A percentile compares a stretch with the other conserved stretches of the same genome.
Conservation (phyloP, 805 yeast species). For the Vanderwaltozyma verrucispora region DNA sequence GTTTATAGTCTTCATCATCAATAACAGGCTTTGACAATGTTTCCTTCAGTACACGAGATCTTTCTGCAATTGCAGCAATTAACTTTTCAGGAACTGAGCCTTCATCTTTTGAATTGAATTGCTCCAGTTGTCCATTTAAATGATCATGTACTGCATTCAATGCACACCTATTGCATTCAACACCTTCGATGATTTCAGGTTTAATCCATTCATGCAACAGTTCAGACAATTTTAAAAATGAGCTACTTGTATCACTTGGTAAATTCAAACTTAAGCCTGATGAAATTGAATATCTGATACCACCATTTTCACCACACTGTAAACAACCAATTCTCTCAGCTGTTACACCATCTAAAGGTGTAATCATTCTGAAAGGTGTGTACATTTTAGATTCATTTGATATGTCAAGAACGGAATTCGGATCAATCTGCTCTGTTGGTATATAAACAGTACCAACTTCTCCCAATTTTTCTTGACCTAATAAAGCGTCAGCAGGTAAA, state of each 20-base stretch:
- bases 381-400: conserved; percentile 34
- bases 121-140: conserved; percentile 30
- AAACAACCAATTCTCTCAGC: conserved; percentile 88
- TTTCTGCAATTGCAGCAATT: conserved; percentile 28
- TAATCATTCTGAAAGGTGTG: conserved; percentile 47
- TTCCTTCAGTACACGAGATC: conserved; percentile 38
- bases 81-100: conserved; percentile 23
- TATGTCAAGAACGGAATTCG: conserved; percentile 34
- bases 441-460: conserved; percentile 54
- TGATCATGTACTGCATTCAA: conserved; percentile 49
- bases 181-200: conserved; percentile 85
- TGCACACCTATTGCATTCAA: conserved; percentile 91
- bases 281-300: conserved; percentile 70
- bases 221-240: conserved; percentile 38
- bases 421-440: conserved; percentile 71
- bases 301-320: conserved; percentile 88
- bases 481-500: conserved; percentile 30
- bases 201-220: conserved; percentile 57
- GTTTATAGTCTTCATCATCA: conserved; percentile 68
- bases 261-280: conserved; percentile 65
- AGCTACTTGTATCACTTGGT: conserved; percentile 39
- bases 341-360: conserved; percentile 86
- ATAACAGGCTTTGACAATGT: conserved; percentile 61
- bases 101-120: conserved; percentile 17
- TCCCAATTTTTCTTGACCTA: conserved; percentile 40